Base-by-base conservation (phyloP, 2,329 filamentous ascomycete species). In the Neonectria neomacrospora region DNA sequence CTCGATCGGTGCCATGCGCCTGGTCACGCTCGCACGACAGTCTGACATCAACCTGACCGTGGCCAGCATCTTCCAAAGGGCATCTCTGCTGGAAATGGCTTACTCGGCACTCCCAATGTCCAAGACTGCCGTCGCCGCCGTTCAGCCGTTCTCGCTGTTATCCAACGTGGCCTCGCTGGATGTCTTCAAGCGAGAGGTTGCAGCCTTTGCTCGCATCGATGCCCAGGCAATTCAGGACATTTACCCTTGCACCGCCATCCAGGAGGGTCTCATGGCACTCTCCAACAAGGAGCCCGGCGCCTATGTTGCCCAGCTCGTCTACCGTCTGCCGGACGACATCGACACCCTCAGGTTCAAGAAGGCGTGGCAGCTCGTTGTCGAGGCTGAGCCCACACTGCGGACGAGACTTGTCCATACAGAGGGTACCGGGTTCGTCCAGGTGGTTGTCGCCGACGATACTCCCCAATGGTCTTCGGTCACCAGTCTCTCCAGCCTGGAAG, bases 31-130 rank as follows among this genome's bases (percentile, higher is more conserved):
- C 8, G 79, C 80, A 1, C 71, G 81, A 42, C 72, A 75, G 8
- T 74, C 78, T 5, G 78, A 78, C 2, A 70, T 83, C 11, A 65
- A 72, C 2, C 51, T 85, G 48, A 81, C 76, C 2, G 83, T 85
- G 2, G 78, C 80, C 0, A 76, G 80, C n/a, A 78, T 83, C 28
- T 83, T 85, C 70, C 71, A 74, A 20, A 67, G 66, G 5, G 50
- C 64, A 2, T 58, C 67, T 0, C 30, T 72, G 4, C 32, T 67
- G 14, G 68, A 71, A 0, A 72, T 72, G 70, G 68, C 68, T 1
- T 18, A 63, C 9, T 66, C 69, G 0, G 70, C 69, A 16, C 23
- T 54, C 0, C 69, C 69, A 2, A 20, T 70, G 37, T 66, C 60
- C 3, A 64, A 48, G 41, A 2, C 34, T 18, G 4, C 34, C 0